Evolutionary conservation across 2,329 filamentous ascomycete genomes (phyloP), one percentile per base, ranked within the genome.

Genomic region (Capronia epimyces): DNA sequence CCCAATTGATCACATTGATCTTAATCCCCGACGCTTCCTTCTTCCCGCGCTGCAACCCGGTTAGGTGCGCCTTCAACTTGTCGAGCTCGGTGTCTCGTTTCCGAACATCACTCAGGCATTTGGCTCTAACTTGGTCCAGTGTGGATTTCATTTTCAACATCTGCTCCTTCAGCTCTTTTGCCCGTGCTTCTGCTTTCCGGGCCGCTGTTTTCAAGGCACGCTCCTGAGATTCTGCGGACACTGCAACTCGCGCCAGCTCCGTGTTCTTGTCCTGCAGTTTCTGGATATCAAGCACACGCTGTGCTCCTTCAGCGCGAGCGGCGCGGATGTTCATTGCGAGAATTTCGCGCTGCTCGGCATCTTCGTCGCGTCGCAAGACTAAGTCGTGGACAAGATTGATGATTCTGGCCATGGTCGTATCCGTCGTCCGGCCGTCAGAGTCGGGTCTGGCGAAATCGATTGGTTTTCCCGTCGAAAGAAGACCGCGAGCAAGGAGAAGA

Each of bases 321-420:
- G 76, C 80, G 51, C 87, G 86, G 49, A 97, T 80, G 3, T 87
- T 88, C 12, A 81, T 79, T 2, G 88, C 88, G 16, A 95, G 76
- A 25, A 82, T 84, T 68, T 96, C 91, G 62, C 88, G 84, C 66
- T 94, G 86, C 58, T 93, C 87, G 56, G 89, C 86, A 69, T 96
- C 91, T 66, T 89, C 87, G 67, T 98, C 93, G 74, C 90, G 82
- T 60, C 90, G 81, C 53, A 96, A 68, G 52, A 98, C 88, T 61
- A 98, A 71, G 66, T 98, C 93, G 69, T 98, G 95, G 43, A 98
- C 82, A 20, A 98, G 78, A 65, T 91, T 87, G 71, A 98, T 95
- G 62, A 97, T 84, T 59, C 83, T 81, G 16, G 86, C 85, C 83
- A 93, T 91, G 15, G 86, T 87, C 44, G 78, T 80, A 64, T 79